phyloP scores from a whole-genome alignment of 1,139 yeast species.

The Candida labiduridarum region DNA sequence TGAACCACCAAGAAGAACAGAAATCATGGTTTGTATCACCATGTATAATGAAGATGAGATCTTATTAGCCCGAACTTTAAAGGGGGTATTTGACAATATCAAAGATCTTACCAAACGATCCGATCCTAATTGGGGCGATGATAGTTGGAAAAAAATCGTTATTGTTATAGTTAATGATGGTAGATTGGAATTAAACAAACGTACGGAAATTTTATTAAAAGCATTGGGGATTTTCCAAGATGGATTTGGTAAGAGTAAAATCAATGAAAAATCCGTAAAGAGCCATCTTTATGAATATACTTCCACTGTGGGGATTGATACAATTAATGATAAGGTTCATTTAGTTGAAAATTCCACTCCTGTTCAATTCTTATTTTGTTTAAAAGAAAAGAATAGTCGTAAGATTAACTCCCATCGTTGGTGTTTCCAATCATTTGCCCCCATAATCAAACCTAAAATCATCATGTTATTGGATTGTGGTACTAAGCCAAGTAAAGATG shows the following conservation, averaged over 20 bases:
- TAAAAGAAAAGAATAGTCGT: constrained; percentile 73
- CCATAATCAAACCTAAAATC: constrained; percentile 68
- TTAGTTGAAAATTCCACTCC: constrained; percentile 66
- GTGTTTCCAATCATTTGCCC: constrained; percentile 82
- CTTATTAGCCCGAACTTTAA: constrained; percentile 68
- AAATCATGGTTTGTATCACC: constrained; percentile 72
- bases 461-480: constrained; percentile 80
- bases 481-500: constrained; percentile 70
- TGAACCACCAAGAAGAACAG: constrained; percentile 68
- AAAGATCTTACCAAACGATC: constrained; percentile 58
- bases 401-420: constrained; percentile 84
- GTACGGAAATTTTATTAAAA: constrained; percentile 65
- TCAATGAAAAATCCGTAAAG: constrained; percentile 67
- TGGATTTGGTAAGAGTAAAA: constrained; percentile 78
- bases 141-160: constrained; percentile 79
- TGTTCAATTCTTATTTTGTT: constrained; percentile 73
- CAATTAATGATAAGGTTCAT: constrained; percentile 55
- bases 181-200: constrained; percentile 64
- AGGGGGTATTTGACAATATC: constrained; percentile 77
- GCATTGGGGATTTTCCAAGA: constrained; percentile 81
- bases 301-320: constrained; percentile 72
- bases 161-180: constrained; percentile 80
- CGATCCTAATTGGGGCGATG: constrained; percentile 75
- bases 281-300: constrained; percentile 83
- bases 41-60: constrained; percentile 83